These are phyloP conservation scores for Albugo candida DNA, from an alignment of 352 stramenopile genomes.

Conservation along the genomic window DNA sequence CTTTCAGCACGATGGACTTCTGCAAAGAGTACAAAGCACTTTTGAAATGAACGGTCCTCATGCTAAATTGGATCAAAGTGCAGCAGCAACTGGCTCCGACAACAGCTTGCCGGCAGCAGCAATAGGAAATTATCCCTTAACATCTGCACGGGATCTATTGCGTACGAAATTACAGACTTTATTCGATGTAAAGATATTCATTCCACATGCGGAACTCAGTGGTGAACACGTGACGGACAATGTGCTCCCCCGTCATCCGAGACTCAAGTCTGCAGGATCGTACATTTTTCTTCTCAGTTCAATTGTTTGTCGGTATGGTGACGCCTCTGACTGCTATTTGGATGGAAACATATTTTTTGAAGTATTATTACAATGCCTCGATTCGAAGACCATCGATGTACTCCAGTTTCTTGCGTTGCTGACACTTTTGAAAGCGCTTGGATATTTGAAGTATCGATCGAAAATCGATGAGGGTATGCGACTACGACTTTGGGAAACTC, in stretches of 20 bases:
- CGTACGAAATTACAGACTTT: neutral
- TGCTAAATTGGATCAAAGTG: neutral
- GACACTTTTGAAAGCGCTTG: constrained; percentile 24
- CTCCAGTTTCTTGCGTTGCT: constrained; percentile 25
- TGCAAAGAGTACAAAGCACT: neutral
- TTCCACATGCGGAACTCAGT: neutral
- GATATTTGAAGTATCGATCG: constrained; percentile 13
- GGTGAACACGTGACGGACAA: neutral
- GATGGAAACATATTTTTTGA: constrained; percentile 36
- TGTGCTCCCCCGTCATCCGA: neutral
- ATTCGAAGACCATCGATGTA: constrained; percentile 27
- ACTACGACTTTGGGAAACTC: constrained; percentile 20
- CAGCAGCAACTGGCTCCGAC: neutral
- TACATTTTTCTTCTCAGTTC: constrained; percentile 25
- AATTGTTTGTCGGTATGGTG: constrained; percentile 25
- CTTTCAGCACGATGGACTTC: constrained; percentile 28
- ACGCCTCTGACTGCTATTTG: constrained; percentile 27
- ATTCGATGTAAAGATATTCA: neutral
- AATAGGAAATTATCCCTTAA: neutral
- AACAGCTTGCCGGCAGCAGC: neutral
- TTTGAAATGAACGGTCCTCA: neutral
- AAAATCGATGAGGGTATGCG: constrained; percentile 23
- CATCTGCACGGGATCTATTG: neutral
- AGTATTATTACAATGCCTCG: constrained; percentile 19
- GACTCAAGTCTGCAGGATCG: constrained; percentile 10